Conservation (phyloP, 495 filamentous ascomycete species). For the Penicillium ochrochloron region DNA sequence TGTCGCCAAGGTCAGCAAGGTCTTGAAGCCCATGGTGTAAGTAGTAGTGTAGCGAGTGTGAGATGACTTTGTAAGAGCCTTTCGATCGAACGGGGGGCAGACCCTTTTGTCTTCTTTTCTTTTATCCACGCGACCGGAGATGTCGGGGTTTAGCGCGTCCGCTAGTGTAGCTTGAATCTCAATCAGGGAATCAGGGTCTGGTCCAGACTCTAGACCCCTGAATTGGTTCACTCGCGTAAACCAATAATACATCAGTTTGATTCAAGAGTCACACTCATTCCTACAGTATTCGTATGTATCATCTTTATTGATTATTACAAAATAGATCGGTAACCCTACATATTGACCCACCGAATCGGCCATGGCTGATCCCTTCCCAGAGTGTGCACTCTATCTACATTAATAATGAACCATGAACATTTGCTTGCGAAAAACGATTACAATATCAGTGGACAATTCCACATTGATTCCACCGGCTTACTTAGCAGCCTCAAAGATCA, state of each 20-base stretch:
- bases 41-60: background rate
- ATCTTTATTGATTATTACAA: background rate
- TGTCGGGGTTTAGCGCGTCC: background rate
- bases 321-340: background rate
- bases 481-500: constrained; percentile 44
- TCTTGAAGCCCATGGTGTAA: background rate
- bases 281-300: too few relatives aligned
- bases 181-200: too few relatives aligned
- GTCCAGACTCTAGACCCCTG: too few relatives aligned
- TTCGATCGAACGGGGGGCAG: too few relatives aligned
- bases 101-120: background rate
- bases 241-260: too few relatives aligned
- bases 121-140: background rate
- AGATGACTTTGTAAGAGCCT: too few relatives aligned
- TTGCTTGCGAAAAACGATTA: too few relatives aligned
- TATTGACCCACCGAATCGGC: background rate
- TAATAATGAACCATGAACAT: too few relatives aligned
- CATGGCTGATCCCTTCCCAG: background rate
- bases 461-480: constrained; percentile 7
- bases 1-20: constrained; percentile 8
- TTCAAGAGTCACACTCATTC: too few relatives aligned
- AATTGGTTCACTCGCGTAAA: background rate
- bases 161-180: background rate
- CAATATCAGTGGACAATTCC: too few relatives aligned
- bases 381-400: too few relatives aligned